phyloP scores from a whole-genome alignment of 192 early-diverging fungal species.

The Umbelopsis isabellina region DNA sequence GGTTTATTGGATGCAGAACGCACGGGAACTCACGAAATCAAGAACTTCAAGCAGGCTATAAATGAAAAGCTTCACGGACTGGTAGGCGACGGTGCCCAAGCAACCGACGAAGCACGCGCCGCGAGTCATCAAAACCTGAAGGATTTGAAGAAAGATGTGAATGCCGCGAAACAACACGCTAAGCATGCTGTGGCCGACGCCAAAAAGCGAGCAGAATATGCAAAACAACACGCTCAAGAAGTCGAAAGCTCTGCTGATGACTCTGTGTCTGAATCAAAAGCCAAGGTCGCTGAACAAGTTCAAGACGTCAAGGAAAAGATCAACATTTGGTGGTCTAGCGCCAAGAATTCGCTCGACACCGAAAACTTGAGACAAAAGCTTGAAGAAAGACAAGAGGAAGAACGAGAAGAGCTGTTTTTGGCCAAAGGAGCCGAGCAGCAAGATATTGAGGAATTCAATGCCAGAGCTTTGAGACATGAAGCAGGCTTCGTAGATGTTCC shows the following conservation, averaged over 20 bases:
- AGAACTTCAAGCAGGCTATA: background rate
- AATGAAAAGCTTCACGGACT: background rate
- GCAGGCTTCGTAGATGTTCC: background rate
- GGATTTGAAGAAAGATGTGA: background rate
- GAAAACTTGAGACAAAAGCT: conserved; percentile 16
- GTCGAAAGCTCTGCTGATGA: background rate
- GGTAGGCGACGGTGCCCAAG: background rate
- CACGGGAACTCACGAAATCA: background rate
- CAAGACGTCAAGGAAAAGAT: conserved; percentile 22
- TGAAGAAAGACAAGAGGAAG: conserved; percentile 23
- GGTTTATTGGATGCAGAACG: background rate
- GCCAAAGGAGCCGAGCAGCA: conserved; percentile 12
- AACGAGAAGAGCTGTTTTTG: conserved; percentile 21
- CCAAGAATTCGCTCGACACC: conserved; percentile 10
- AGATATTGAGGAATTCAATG: conserved; percentile 14
- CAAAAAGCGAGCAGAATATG: background rate
- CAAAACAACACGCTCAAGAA: conserved; percentile 7
- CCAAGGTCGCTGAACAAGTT: conserved; percentile 13
- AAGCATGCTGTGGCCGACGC: no score
- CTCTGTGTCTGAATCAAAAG: background rate
- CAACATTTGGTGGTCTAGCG: conserved; percentile 8
- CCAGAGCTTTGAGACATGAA: conserved; percentile 17
- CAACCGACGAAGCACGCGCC: no score
- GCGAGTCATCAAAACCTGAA: background rate
- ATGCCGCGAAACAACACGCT: conserved; percentile 16